Evolutionary conservation across 2,329 filamentous ascomycete species (phyloP).

Genomic region (Stemphylium lycopersici): DNA sequence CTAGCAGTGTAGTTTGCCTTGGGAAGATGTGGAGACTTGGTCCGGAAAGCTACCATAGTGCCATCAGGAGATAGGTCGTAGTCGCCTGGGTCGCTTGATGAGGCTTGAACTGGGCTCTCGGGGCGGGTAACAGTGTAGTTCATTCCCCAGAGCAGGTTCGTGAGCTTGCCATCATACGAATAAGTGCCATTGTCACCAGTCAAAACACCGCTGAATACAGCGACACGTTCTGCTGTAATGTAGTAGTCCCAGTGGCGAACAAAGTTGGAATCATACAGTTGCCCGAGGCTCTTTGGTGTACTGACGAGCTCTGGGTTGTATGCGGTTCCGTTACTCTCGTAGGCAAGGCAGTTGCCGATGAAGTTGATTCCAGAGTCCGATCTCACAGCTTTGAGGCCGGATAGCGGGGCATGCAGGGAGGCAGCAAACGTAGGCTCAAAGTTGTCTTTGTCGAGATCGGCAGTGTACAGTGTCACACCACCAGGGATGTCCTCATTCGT

Average conservation of each 20-base stretch:
- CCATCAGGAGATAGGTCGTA: constrained; percentile 75
- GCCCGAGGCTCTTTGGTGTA: constrained; percentile 66
- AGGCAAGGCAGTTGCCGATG: constrained; percentile 64
- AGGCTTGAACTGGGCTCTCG: constrained; percentile 69
- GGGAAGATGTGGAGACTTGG: constrained; percentile 74
- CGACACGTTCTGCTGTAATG: constrained; percentile 69
- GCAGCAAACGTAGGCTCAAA: constrained; percentile 42
- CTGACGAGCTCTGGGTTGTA: constrained; percentile 68
- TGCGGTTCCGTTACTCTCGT: constrained; percentile 68
- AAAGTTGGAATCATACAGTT: constrained; percentile 75
- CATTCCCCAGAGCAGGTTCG: constrained; percentile 67
- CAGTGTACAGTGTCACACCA: constrained; percentile 44
- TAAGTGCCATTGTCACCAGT: constrained; percentile 40
- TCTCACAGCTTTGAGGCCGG: constrained; percentile 56
- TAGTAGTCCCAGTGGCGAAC: constrained; percentile 84
- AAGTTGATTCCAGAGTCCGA: constrained; percentile 54
- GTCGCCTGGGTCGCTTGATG: constrained; percentile 78
- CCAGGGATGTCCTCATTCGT: constrained; percentile 63
- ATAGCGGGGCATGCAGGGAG: constrained; percentile 54
- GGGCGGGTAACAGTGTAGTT: constrained; percentile 58
- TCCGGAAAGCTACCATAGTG: constrained; percentile 70
- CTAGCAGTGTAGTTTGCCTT: constrained; percentile 80
- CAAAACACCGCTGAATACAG: constrained; percentile 75
- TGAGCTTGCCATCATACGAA: constrained; percentile 37
- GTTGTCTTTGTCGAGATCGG: constrained; percentile 33